Percentiles rank a stretch among this genome's conserved stretches.
phyloP scores from a whole-genome alignment of 176 grass and related monocot species.

The Elaeis guineensis region DNA sequence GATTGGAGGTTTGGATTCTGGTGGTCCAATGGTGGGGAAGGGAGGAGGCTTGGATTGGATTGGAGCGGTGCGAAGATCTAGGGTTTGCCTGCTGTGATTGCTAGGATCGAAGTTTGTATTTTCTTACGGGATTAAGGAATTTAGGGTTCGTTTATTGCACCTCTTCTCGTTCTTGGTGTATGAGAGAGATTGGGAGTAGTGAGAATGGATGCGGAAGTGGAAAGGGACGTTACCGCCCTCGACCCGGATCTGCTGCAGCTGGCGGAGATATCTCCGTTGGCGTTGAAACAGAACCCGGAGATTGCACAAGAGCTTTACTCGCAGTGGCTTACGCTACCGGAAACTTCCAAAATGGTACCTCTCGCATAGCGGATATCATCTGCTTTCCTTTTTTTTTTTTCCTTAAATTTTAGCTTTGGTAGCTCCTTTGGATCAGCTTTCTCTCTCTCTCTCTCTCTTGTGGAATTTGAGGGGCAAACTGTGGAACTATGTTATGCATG shows the following conservation, averaged over 20 bases:
- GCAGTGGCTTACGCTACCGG: conserved; percentile 89
- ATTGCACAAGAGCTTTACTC: conserved; percentile 56
- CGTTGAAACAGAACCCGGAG: conserved; percentile 60
- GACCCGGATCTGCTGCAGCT: conserved; percentile 96
- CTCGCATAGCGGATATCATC: not conserved
- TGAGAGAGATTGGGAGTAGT: conserved; percentile 46
- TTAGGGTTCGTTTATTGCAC: not conserved
- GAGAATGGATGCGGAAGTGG: conserved; percentile 70
- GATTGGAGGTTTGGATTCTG: no score
- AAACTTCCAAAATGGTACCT: conserved; percentile 80
- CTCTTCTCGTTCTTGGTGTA: conserved; percentile 28
- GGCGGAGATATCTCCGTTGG: conserved; percentile 63
- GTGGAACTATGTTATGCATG: no score
- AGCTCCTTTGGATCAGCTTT: no score
- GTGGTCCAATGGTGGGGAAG: no score
- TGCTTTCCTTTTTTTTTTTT: no score
- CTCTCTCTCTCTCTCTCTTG: no score
- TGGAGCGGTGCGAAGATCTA: no score
- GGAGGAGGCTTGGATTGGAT: no score
- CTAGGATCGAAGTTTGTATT: not conserved
- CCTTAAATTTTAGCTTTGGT: no score
- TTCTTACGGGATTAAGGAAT: conserved; percentile 1
- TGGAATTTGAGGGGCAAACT: no score
- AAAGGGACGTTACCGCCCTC: conserved; percentile 64
- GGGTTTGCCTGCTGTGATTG: no score